Base-by-base conservation (phyloP, 164 flowering plant species). In the Magnolia sinica region DNA sequence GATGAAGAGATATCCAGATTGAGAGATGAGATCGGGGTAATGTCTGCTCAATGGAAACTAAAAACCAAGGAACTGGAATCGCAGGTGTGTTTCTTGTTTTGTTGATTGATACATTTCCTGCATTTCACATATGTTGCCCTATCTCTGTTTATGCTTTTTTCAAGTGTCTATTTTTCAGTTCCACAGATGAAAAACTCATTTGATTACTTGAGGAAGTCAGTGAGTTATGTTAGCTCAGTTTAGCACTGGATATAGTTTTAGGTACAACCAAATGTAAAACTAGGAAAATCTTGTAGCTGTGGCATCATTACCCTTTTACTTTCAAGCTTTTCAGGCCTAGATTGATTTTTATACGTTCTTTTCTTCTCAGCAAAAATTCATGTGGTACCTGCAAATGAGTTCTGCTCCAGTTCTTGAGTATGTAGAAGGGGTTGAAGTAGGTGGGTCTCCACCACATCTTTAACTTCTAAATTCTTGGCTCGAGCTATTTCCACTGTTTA, bases 1-100 rank as follows among this genome's bases (percentile, higher is more conserved):
- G 97, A 92, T 87, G 95, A 90, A 71, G 98, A 94, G 79, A 94
- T 92, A 80, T 85, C 86, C 8, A 94, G 81, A 77, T 81, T 95
- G 75, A 88, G 82, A 79, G 96, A 94, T 83, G 99, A 96, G 81
- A 86, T 91, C 63, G 85, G 83, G 83, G 79, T 87, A 70, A 88
- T 94, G 91, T 88, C 98, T 76, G 86, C 91, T 27, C 92, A 91
- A 61, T 94, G 96, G 96, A 91, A 90, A 85, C 79, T 88, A 37
- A 94, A 91, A 80, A 91, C 91, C 2, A 88, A 90, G 73, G 97
- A 92, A 74, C 55, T 92, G 81, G 99, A 94, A 79, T 85, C 93
- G 63, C 97, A 94, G 93, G 98, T 90, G 76, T 49, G 31, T 73
- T 2, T 2, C 13, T 68, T 29, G 3, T 68, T 64, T 68, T 31